Percentiles rank a stretch among this genome's conserved stretches.
Evolutionary conservation across 805 yeast species (phyloP).

Genomic region (Komagataella populi): DNA sequence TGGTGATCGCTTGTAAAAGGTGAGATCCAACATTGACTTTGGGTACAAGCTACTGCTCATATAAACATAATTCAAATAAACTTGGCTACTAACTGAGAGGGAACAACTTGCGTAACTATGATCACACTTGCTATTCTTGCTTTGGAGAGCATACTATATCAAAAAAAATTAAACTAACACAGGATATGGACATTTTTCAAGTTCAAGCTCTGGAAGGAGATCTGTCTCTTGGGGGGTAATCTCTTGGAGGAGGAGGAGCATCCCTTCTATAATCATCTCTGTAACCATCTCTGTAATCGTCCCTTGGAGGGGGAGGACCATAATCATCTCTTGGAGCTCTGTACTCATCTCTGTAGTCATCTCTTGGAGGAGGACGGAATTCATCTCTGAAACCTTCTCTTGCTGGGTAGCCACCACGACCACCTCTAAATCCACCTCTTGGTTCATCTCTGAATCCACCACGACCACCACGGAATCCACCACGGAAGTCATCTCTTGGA

Average conservation of each 20-base stretch:
- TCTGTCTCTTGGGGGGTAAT: conserved; percentile 49
- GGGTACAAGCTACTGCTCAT: neutral
- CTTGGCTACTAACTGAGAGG: neutral
- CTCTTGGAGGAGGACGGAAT: conserved; percentile 8
- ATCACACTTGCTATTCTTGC: neutral
- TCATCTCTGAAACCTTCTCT: conserved; percentile 12
- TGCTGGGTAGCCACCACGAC: conserved; percentile 18
- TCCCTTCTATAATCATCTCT: conserved; percentile 12
- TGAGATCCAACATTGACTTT: neutral
- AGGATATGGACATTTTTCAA: neutral
- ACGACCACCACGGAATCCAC: conserved; percentile 10
- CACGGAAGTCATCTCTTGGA: conserved; percentile 10
- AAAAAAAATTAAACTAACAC: neutral
- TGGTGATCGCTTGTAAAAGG: neutral
- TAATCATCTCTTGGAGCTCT: conserved; percentile 16
- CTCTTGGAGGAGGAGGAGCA: conserved; percentile 12
- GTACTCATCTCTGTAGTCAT: conserved; percentile 7
- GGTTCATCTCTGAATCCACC: conserved; percentile 23
- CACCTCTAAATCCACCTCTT: conserved; percentile 25
- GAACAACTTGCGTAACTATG: neutral
- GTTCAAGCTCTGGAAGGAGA: conserved; percentile 59
- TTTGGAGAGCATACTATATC: neutral
- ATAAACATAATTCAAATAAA: neutral
- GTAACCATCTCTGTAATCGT: conserved; percentile 4
- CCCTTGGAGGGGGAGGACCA: conserved; percentile 9